These are phyloP conservation scores for Venturia aucupariae DNA, from an alignment of 2,329 filamentous ascomycete genomes.

Conservation along the genomic window DNA sequence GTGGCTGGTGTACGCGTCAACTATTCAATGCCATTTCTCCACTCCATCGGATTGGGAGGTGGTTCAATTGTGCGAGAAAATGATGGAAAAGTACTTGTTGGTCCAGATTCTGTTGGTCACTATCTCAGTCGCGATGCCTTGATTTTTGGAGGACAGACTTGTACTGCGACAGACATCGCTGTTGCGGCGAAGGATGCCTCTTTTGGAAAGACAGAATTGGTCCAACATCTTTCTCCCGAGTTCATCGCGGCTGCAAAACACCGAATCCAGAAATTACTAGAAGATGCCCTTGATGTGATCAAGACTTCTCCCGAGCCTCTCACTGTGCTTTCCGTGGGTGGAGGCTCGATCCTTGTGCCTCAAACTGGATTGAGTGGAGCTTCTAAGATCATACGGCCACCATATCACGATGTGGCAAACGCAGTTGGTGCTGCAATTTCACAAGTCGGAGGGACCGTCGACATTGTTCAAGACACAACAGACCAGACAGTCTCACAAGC, in stretches of 20 bases:
- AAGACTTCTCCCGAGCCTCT: conserved; percentile 53
- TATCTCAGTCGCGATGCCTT: conserved; percentile 45
- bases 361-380: conserved; percentile 44
- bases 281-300: conserved; percentile 50
- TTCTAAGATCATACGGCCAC: conserved; percentile 46
- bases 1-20: conserved; percentile 56
- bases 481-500: conserved; percentile 17
- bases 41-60: conserved; percentile 47
- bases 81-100: conserved; percentile 37
- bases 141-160: conserved; percentile 46
- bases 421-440: conserved; percentile 42
- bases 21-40: conserved; percentile 16
- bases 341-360: conserved; percentile 51
- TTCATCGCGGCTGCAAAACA: conserved; percentile 32
- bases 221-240: conserved; percentile 24
- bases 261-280: conserved; percentile 43
- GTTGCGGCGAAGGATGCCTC: conserved; percentile 30
- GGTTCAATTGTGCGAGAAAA: conserved; percentile 44
- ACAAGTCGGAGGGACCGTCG: conserved; percentile 20
- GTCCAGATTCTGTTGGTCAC: conserved; percentile 54
- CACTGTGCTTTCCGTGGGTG: conserved; percentile 53
- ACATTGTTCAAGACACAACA: conserved; percentile 33
- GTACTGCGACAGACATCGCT: conserved; percentile 51
- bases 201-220: conserved; percentile 36
- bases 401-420: conserved; percentile 52